A percentile compares a stretch with the other conserved stretches of the same genome.
Conservation (phyloP, 2,329 filamentous ascomycete species). For the Verticillium dahliae region DNA sequence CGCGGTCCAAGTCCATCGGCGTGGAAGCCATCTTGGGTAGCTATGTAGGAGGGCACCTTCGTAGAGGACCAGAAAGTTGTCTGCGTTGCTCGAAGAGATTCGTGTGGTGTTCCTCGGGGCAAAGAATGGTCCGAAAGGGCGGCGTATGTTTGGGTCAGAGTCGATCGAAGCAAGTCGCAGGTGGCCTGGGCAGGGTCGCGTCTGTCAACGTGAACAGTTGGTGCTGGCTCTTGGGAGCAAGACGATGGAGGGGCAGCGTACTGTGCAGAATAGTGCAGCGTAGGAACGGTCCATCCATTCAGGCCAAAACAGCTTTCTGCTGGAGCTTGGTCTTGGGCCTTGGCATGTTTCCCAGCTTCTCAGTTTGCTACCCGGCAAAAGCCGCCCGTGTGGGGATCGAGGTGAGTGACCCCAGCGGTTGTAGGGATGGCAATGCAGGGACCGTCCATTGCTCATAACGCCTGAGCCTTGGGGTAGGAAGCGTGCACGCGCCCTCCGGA, state of each 20-base stretch:
- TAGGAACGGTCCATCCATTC: background rate
- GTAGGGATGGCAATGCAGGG: background rate
- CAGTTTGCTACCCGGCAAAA: background rate
- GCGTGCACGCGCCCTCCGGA: background rate
- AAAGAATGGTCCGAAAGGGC: background rate
- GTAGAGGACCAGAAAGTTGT: background rate
- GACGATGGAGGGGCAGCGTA: background rate
- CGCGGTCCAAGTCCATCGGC: constrained; percentile 50
- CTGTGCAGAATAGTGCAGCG: background rate
- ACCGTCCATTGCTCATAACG: background rate
- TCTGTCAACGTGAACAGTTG: too few species aligned
- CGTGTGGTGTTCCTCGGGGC: background rate
- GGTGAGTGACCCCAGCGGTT: background rate
- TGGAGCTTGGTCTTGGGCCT: background rate
- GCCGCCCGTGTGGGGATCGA: background rate
- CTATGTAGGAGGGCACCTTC: background rate
- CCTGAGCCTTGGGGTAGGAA: background rate
- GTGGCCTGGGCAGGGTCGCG: too few species aligned
- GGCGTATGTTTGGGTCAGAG: too few species aligned
- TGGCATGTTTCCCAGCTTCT: background rate
- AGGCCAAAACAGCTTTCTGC: background rate
- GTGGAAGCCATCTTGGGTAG: constrained; percentile 38
- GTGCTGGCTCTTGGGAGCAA: background rate
- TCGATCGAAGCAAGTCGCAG: too few species aligned
- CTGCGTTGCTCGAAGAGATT: background rate